phyloP scores from a whole-genome alignment of 1,139 yeast genomes.

The Candida neerlandica region DNA sequence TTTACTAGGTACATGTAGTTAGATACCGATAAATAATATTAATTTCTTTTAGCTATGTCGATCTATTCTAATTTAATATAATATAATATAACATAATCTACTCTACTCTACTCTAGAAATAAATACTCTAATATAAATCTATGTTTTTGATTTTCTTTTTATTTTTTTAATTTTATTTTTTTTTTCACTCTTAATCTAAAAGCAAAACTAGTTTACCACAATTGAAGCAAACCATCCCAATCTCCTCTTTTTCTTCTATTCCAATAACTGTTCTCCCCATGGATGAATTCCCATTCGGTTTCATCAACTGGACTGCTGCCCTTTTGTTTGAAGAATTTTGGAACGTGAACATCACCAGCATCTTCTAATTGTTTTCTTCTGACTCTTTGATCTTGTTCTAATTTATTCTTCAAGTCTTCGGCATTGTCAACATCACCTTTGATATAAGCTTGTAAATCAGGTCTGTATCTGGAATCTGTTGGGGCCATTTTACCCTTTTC shows the following conservation, averaged over 20 bases:
- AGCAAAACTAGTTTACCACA: slow-evolving; percentile 46
- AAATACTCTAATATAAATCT: slow-evolving; percentile 3
- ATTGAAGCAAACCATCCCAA: slow-evolving; percentile 56
- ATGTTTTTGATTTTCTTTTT: background rate
- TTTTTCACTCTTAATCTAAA: background rate
- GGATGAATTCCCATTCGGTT: slow-evolving; percentile 61
- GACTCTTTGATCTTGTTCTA: slow-evolving; percentile 81
- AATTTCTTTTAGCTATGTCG: background rate
- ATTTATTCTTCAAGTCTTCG: slow-evolving; percentile 61
- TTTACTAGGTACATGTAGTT: too few species aligned
- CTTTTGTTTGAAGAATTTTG: slow-evolving; percentile 63
- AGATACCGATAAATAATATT: background rate
- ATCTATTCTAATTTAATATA: background rate
- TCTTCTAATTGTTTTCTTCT: slow-evolving; percentile 66
- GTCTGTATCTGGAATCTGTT: slow-evolving; percentile 87
- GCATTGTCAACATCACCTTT: slow-evolving; percentile 69
- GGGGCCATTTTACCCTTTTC: slow-evolving; percentile 71
- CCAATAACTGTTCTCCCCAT: slow-evolving; percentile 80
- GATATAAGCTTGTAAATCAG: slow-evolving; percentile 78
- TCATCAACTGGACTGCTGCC: slow-evolving; percentile 42
- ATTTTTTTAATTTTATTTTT: background rate
- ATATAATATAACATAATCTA: background rate
- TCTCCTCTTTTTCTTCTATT: slow-evolving; percentile 61
- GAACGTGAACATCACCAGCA: slow-evolving; percentile 46
- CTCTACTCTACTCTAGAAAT: background rate